Evolutionary conservation across 2,329 filamentous ascomycete genomes (phyloP).

Genomic region (Apiospora aurea): DNA sequence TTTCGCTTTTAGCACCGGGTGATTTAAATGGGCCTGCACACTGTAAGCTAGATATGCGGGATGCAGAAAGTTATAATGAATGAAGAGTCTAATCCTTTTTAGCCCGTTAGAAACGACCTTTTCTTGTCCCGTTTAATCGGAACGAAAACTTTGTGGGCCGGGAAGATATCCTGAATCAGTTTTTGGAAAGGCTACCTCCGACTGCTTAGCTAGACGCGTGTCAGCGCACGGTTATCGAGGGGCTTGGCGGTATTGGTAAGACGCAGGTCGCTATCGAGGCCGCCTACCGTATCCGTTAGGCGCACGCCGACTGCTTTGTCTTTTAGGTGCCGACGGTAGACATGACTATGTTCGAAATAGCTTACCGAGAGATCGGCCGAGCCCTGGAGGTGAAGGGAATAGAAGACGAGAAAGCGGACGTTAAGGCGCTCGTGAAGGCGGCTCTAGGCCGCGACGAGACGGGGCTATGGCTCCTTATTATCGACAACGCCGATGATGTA

Average conservation of each 20-base stretch:
- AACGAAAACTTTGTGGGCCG: not conserved
- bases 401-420: not conserved
- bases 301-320: slow-evolving; percentile 8
- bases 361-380: not conserved
- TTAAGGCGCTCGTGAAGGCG: slow-evolving; percentile 34
- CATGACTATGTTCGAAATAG: not conserved
- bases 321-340: not conserved
- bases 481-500: too few relatives aligned
- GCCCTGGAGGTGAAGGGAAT: not conserved
- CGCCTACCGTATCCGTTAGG: slow-evolving; percentile 12
- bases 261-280: not conserved
- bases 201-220: not conserved
- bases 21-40: too few relatives aligned
- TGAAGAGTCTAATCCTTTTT: too few relatives aligned
- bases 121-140: not conserved
- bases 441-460: not conserved
- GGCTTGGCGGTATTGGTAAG: not conserved
- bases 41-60: too few relatives aligned
- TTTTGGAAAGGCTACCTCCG: not conserved
- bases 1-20: too few relatives aligned
- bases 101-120: not conserved
- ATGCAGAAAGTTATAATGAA: too few relatives aligned
- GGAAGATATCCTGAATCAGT: not conserved
- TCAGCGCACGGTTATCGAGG: slow-evolving; percentile 10
- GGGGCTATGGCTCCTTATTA: too few relatives aligned